Evolutionary conservation across 345 rosid species (phyloP), one percentile per base, ranked within the genome.

Genomic region (Populus ilicifolia): DNA sequence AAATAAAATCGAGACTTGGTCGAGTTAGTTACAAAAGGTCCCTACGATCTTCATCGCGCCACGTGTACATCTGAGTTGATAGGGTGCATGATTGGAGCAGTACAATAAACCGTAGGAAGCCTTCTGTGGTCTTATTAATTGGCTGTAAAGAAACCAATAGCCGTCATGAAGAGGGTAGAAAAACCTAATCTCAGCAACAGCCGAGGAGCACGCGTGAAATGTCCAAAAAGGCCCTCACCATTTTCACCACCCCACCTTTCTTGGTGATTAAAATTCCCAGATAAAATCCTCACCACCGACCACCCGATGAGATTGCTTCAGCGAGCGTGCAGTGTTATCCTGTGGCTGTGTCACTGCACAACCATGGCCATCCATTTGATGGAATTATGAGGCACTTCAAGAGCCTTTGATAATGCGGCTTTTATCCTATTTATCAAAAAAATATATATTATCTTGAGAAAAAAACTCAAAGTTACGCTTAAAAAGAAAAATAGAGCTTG

Each of bases 41-140:
- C 12, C 29, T 30, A 25, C 16, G 52, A 67, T 14, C 33, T 0
- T 23, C 2, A 2, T 6, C 54, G 1, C 52, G 67, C 63, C 68
- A 79, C 75, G 75, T 82, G 80, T 36, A 75, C 70, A 2, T 23
- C 54, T 5, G 13, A 14, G 82, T 62, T 72, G 71, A 20, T 69
- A 62, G 44, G 81, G 64, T 78, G 73, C 79, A 82, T 70, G 80
- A 73, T 78, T 56, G 17, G 54, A 75, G 77, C 29, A 80, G 70
- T 75, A 76, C 35, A 74, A 39, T 67, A 46, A 23, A 30, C 38
- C 72, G 70, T 74, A 77, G 21, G 35, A 72, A 59, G 65, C 23
- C 20, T 30, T 7, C 25, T 20, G 5, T 1, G n/a, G 8, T 17
- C 2, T 17, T 18, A 8, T 16, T 5, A 46, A 14, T 14, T 46